Percentiles rank a stretch among this genome's conserved stretches.
Conservation (phyloP, 164 flowering plant species). For the Liquidambar formosana region DNA sequence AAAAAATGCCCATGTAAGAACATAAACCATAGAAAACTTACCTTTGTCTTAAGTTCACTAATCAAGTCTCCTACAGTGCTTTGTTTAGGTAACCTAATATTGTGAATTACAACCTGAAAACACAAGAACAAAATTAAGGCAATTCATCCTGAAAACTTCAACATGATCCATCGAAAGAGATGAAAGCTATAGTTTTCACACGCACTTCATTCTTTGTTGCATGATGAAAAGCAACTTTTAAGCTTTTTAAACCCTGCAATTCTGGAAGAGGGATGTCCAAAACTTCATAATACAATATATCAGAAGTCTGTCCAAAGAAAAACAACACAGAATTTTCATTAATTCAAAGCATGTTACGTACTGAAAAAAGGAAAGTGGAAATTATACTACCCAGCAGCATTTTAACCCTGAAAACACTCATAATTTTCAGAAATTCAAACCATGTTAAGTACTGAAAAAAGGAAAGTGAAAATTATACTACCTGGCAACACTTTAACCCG, state of each 20-base stretch:
- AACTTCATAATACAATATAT: conserved; percentile 90
- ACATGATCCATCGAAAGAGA: neutral
- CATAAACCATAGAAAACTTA: neutral
- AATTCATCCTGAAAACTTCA: neutral
- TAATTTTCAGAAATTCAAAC: no score
- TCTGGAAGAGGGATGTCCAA: conserved; percentile 94
- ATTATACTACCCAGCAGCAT: no score
- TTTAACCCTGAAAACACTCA: no score
- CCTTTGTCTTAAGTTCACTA: conserved; percentile 70
- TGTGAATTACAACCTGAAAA: conserved; percentile 74
- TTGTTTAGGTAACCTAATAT: conserved; percentile 85
- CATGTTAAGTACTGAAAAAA: neutral
- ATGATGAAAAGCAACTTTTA: conserved; percentile 91
- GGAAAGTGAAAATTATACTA: no score
- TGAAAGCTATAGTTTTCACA: conserved; percentile 6
- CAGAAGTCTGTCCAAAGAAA: conserved; percentile 60
- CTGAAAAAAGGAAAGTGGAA: neutral
- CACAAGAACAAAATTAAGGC: conserved; percentile 7
- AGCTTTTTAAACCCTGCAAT: conserved; percentile 81
- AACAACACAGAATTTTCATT: no score
- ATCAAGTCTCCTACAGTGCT: conserved; percentile 92
- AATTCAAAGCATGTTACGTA: neutral
- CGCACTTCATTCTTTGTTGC: conserved; percentile 82
- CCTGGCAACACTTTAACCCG: no score
- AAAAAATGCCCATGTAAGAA: neutral